Percentiles rank a stretch among this genome's conserved stretches.
phyloP scores from a whole-genome alignment of 129 eudicot genomes.

The Tagetes patula region DNA sequence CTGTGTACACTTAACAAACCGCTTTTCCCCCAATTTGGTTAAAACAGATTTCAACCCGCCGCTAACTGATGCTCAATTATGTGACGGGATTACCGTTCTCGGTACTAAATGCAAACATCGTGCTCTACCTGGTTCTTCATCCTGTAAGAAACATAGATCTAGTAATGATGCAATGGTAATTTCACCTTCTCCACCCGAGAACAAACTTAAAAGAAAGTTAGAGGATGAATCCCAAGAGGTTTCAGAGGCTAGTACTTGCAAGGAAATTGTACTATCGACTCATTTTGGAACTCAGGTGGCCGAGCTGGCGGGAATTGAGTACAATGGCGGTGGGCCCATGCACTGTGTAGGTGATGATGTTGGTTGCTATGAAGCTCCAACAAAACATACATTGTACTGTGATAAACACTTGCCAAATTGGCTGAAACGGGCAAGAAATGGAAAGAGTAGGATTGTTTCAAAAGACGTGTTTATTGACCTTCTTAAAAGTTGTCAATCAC shows the following conservation, averaged over 20 bases:
- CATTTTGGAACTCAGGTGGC: conserved; percentile 41
- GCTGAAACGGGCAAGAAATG: conserved; percentile 98
- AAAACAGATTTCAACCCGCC: conserved; percentile 50
- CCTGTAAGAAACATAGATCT: conserved; percentile 87
- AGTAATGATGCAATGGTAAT: conserved; percentile 37
- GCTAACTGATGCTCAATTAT: conserved; percentile 62
- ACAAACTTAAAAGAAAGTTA: conserved; percentile 57
- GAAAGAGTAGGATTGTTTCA: conserved; percentile 90
- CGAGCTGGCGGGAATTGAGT: conserved; percentile 24
- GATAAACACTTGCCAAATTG: conserved; percentile 94
- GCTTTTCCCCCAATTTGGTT: conserved; percentile 42
- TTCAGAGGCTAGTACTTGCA: conserved; percentile 36
- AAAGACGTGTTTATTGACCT: conserved; percentile 89
- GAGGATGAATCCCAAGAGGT: conserved; percentile 37
- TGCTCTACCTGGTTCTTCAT: conserved; percentile 60
- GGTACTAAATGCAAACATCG: conserved; percentile 97
- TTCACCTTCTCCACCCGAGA: conserved; percentile 42
- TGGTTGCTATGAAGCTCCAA: conserved; percentile 65
- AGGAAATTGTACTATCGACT: conserved; percentile 48
- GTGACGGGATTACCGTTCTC: conserved; percentile 88
- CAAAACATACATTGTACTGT: conserved; percentile 69
- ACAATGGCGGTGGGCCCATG: conserved; percentile 31
- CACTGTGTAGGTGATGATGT: conserved; percentile 66
- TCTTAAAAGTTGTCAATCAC: conserved; percentile 59
- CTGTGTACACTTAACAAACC: conserved; percentile 83